Percentiles rank a stretch among this genome's conserved stretches.
Conservation (phyloP, 805 yeast genomes). For the Cyberlindnera mississippiensis region DNA sequence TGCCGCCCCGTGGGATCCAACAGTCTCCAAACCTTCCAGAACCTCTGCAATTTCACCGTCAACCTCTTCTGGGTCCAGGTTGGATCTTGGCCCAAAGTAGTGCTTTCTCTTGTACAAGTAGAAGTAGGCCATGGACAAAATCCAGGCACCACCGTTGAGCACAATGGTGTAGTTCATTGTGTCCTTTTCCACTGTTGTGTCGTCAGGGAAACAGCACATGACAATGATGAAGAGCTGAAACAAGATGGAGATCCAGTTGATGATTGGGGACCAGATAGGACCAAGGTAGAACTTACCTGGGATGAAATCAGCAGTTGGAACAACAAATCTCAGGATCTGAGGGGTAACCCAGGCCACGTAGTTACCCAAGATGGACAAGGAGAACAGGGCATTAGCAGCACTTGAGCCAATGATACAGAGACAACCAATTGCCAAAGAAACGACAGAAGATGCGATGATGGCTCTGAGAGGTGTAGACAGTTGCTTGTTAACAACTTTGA, state of each 20-base stretch:
- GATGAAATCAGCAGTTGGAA: constrained; percentile 44
- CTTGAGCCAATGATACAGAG: constrained; percentile 37
- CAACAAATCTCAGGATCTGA: constrained; percentile 35
- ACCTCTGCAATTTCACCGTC: constrained; percentile 17
- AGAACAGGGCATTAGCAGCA: constrained; percentile 43
- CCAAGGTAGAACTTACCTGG: constrained; percentile 73
- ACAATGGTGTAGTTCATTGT: constrained; percentile 73
- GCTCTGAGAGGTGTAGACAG: constrained; percentile 65
- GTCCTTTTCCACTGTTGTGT: constrained; percentile 30
- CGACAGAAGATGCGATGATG: constrained; percentile 38
- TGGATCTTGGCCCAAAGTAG: too few species aligned
- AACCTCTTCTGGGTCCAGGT: neutral
- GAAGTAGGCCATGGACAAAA: constrained; percentile 50
- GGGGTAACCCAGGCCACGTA: constrained; percentile 42
- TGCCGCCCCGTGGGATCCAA: constrained; percentile 6
- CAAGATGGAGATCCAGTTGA: constrained; percentile 43
- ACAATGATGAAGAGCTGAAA: constrained; percentile 53
- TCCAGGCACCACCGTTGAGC: constrained; percentile 61
- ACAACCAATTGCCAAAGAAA: constrained; percentile 36
- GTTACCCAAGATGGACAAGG: constrained; percentile 40
- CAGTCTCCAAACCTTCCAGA: constrained; percentile 11
- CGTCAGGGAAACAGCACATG: constrained; percentile 56
- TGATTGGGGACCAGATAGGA: constrained; percentile 36
- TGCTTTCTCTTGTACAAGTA: constrained; percentile 46
- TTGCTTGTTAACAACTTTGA: constrained; percentile 55